These are phyloP conservation scores for Tuber aestivum DNA, from an alignment of 495 filamentous ascomycete genomes.

Conservation along the genomic window DNA sequence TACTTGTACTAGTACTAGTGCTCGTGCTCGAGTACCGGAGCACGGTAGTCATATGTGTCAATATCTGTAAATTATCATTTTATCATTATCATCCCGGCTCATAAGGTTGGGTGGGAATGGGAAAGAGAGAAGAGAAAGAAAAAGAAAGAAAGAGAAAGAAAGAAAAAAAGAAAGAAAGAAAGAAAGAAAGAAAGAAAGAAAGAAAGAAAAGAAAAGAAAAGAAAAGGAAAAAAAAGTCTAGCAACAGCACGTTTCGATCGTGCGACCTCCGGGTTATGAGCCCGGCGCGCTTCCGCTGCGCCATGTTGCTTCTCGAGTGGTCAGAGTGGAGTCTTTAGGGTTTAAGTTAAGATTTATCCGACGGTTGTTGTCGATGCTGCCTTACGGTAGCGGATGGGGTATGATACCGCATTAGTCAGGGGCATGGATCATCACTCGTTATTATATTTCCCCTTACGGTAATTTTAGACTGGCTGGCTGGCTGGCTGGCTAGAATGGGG, in stretches of 20 bases:
- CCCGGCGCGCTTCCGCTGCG: constrained; percentile 49
- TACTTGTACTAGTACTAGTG: too few relatives aligned
- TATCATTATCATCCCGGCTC: background rate
- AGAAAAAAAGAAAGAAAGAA: background rate
- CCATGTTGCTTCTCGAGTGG: constrained; percentile 44
- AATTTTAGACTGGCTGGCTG: too few relatives aligned
- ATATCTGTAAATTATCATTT: too few relatives aligned
- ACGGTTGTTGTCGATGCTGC: too few relatives aligned
- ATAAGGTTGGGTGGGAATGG: too few relatives aligned
- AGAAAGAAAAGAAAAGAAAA: background rate
- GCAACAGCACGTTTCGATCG: constrained; percentile 49
- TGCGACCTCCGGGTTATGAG: constrained; percentile 51
- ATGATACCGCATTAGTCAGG: background rate
- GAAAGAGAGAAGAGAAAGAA: too few relatives aligned
- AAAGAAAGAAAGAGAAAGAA: too few relatives aligned
- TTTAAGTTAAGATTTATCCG: too few relatives aligned
- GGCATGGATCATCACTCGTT: background rate
- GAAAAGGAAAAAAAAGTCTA: constrained; percentile 33
- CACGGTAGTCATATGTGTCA: too few relatives aligned
- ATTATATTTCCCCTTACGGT: background rate
- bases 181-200: background rate
- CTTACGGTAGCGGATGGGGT: too few relatives aligned
- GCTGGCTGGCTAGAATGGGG: too few relatives aligned
- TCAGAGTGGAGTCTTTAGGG: background rate
- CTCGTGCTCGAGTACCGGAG: too few relatives aligned